Conservation (phyloP, 2,329 filamentous ascomycete species). For the Tolypocladium guangdongense region DNA sequence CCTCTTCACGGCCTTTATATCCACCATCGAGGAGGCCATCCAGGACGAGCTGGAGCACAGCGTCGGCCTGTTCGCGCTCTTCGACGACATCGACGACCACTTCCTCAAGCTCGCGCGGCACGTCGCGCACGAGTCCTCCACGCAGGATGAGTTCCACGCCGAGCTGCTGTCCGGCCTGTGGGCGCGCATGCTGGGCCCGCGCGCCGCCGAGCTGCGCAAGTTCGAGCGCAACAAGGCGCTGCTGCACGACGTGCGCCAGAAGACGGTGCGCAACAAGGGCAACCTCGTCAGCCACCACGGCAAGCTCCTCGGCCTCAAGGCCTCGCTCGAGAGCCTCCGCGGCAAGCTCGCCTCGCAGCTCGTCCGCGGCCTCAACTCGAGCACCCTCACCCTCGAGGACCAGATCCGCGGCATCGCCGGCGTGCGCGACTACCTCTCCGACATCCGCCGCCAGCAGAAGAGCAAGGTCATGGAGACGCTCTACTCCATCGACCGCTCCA, state of each 20-base stretch:
- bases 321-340: conserved; percentile 74
- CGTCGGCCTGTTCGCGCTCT: conserved; percentile 73
- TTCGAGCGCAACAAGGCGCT: conserved; percentile 84
- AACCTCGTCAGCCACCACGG: conserved; percentile 80
- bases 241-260: conserved; percentile 66
- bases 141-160: conserved; percentile 68
- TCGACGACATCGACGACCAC: conserved; percentile 81
- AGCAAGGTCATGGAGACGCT: conserved; percentile 71
- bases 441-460: conserved; percentile 69
- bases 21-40: conserved; percentile 81
- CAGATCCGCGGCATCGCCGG: conserved; percentile 76
- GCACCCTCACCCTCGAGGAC: conserved; percentile 66
- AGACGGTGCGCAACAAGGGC: conserved; percentile 79
- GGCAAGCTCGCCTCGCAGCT: conserved; percentile 77
- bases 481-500: conserved; percentile 8
- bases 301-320: conserved; percentile 71
- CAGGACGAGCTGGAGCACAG: conserved; percentile 73
- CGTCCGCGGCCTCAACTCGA: conserved; percentile 57
- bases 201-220: conserved; percentile 66
- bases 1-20: conserved; percentile 75
- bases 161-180: conserved; percentile 78
- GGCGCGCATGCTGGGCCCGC: conserved; percentile 72
- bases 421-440: conserved; percentile 67
- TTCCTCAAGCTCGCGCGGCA: conserved; percentile 81
- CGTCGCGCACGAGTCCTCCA: conserved; percentile 72